phyloP scores from a whole-genome alignment of 345 rosid genomes.

The Eutrema yunnanense region DNA sequence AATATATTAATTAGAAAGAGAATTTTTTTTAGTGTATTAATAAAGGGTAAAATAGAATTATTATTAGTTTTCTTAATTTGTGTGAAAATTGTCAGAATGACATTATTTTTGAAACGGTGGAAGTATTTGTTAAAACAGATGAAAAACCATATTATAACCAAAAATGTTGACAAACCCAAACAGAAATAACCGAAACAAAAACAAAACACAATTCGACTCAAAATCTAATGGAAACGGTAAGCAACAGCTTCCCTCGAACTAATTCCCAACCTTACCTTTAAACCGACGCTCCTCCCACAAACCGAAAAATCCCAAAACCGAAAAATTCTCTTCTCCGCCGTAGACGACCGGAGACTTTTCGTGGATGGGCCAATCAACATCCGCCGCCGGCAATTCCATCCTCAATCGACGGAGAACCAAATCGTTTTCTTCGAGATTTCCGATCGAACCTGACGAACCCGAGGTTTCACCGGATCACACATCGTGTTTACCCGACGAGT shows the following conservation, averaged over 20 bases:
- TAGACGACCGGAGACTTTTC: slow-evolving; percentile 10
- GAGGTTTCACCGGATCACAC: slow-evolving; percentile 40
- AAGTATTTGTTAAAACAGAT: not conserved
- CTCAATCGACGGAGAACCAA: slow-evolving; percentile 35
- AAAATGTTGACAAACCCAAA: not conserved
- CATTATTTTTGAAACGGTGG: too few relatives aligned
- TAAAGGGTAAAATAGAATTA: too few relatives aligned
- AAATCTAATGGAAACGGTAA: not conserved
- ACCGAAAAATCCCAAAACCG: slow-evolving; percentile 8
- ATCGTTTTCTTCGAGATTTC: slow-evolving; percentile 14
- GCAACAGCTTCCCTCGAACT: slow-evolving; percentile 2
- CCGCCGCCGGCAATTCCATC: slow-evolving; percentile 44
- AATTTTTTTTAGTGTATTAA: too few relatives aligned
- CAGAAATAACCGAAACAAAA: not conserved
- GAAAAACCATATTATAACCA: not conserved
- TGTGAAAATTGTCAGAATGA: too few relatives aligned
- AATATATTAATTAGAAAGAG: too few relatives aligned
- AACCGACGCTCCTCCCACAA: slow-evolving; percentile 16
- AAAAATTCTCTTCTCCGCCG: too few relatives aligned
- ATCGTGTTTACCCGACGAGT: slow-evolving; percentile 71
- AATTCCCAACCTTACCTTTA: slow-evolving; percentile 3
- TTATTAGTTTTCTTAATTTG: too few relatives aligned
- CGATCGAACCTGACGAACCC: slow-evolving; percentile 24
- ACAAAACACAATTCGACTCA: too few relatives aligned
- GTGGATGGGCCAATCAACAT: slow-evolving; percentile 77